These are phyloP conservation scores for Elaeis guineensis DNA, from an alignment of 176 grass and related monocot genomes.

Conservation along the genomic window DNA sequence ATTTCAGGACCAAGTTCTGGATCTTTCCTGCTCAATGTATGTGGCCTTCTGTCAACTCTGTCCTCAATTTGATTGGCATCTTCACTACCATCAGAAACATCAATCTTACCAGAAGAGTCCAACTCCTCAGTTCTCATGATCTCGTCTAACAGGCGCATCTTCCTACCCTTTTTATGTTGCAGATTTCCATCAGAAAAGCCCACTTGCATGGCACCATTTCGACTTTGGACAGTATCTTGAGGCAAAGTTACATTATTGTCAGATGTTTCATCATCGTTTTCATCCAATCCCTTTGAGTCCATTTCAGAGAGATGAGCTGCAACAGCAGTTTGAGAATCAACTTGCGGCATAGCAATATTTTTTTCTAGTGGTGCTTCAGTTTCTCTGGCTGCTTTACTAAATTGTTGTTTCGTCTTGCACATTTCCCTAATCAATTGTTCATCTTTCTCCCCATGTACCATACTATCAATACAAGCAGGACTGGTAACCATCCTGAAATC, in stretches of 20 bases:
- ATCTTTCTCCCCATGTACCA: constrained; percentile 12
- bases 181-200: constrained; percentile 30
- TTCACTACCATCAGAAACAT: constrained; percentile 23
- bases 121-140: constrained; percentile 25
- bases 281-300: background rate
- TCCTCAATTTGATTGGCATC: constrained; percentile 14
- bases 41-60: constrained; percentile 17
- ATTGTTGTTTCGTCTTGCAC: constrained; percentile 24
- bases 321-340: background rate
- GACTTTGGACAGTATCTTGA: constrained; percentile 1
- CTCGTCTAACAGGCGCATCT: constrained; percentile 47
- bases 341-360: background rate
- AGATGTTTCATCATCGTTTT: no score
- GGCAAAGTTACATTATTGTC: no score
- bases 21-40: constrained; percentile 14
- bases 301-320: background rate
- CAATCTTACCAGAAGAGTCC: constrained; percentile 4
- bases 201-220: constrained; percentile 4
- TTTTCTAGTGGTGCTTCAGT: constrained; percentile 19
- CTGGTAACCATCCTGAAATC: constrained; percentile 11
- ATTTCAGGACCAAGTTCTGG: constrained; percentile 4
- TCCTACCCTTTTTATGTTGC: constrained; percentile 36
- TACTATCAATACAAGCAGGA: constrained; percentile 14
- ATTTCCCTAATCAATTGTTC: constrained; percentile 9
- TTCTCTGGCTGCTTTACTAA: constrained; percentile 21